Evolutionary conservation across 2,329 filamentous ascomycete genomes (phyloP).

Genomic region (Nannizzia gypsea): DNA sequence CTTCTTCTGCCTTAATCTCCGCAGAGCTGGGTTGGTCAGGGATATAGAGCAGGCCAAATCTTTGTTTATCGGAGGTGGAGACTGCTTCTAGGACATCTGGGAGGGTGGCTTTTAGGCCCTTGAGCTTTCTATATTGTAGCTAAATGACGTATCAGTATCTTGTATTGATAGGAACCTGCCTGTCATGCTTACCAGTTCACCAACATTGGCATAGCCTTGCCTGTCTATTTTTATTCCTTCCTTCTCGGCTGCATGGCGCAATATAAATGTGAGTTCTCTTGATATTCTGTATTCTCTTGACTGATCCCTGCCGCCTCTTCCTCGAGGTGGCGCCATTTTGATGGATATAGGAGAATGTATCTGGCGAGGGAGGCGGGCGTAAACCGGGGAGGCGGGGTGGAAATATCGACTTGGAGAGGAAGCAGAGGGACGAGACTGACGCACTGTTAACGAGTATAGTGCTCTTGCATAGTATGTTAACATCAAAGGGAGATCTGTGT

Average conservation of each 20-base stretch:
- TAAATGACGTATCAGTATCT: slow-evolving; percentile 18
- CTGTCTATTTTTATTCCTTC: slow-evolving; percentile 48
- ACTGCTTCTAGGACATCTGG: slow-evolving; percentile 61
- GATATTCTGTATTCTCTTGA: slow-evolving; percentile 29
- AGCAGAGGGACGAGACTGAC: neutral
- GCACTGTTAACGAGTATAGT: neutral
- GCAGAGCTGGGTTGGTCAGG: slow-evolving; percentile 17
- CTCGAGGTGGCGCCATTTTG: neutral
- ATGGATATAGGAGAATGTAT: neutral
- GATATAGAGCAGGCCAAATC: slow-evolving; percentile 63
- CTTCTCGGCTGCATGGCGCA: slow-evolving; percentile 50
- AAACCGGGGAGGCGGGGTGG: neutral
- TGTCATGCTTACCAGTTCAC: slow-evolving; percentile 42
- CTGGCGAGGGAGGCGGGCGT: neutral
- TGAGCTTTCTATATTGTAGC: slow-evolving; percentile 50
- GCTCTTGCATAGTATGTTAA: neutral
- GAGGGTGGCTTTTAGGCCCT: slow-evolving; percentile 60
- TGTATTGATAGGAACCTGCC: neutral
- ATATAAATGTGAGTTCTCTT: slow-evolving; percentile 35
- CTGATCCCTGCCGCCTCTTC: slow-evolving; percentile 6
- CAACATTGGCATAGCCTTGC: slow-evolving; percentile 50
- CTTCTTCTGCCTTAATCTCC: slow-evolving; percentile 17
- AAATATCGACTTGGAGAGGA: neutral
- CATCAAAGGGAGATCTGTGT: neutral
- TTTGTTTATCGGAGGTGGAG: slow-evolving; percentile 71